phyloP scores from a whole-genome alignment of 2,329 filamentous ascomycete species.

The Conoideocrella luteorostrata region DNA sequence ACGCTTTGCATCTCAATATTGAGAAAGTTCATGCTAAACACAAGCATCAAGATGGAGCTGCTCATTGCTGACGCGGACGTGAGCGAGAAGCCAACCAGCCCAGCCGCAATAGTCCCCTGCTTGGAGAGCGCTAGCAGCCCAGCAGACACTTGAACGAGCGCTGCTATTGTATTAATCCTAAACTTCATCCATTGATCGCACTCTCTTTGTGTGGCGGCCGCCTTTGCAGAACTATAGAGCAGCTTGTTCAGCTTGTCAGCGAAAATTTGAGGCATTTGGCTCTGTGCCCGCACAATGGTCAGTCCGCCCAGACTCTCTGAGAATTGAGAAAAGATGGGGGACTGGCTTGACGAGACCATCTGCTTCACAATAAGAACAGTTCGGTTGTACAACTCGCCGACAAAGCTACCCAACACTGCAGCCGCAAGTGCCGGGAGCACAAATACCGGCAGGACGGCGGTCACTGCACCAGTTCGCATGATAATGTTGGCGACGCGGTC shows the following conservation, averaged over 20 bases:
- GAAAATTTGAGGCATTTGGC: constrained; percentile 35
- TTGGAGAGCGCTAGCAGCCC: constrained; percentile 36
- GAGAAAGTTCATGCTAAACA: constrained; percentile 38
- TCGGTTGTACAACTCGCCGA: constrained; percentile 32
- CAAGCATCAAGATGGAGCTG: constrained; percentile 35
- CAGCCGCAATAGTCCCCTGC: constrained; percentile 31
- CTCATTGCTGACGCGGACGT: constrained; percentile 38
- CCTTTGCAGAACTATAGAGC: constrained; percentile 29
- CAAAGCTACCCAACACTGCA: constrained; percentile 23
- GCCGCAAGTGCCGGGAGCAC: not conserved
- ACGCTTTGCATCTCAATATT: constrained; percentile 42
- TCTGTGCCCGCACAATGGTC: constrained; percentile 36
- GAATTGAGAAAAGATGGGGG: constrained; percentile 42
- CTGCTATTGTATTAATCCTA: constrained; percentile 38
- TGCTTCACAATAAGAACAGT: constrained; percentile 28
- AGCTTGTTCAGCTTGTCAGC: constrained; percentile 33
- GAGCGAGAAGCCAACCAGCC: constrained; percentile 43
- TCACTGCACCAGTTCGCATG: not conserved
- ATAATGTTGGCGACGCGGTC: constrained; percentile 17
- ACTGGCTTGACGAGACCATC: constrained; percentile 27
- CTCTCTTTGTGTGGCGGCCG: constrained; percentile 36
- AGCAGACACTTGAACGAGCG: constrained; percentile 34
- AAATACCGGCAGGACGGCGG: not conserved
- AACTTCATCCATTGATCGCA: constrained; percentile 43
- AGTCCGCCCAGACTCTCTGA: constrained; percentile 35